Base-by-base conservation (phyloP, 495 filamentous ascomycete genomes). In the Neurospora africana region DNA sequence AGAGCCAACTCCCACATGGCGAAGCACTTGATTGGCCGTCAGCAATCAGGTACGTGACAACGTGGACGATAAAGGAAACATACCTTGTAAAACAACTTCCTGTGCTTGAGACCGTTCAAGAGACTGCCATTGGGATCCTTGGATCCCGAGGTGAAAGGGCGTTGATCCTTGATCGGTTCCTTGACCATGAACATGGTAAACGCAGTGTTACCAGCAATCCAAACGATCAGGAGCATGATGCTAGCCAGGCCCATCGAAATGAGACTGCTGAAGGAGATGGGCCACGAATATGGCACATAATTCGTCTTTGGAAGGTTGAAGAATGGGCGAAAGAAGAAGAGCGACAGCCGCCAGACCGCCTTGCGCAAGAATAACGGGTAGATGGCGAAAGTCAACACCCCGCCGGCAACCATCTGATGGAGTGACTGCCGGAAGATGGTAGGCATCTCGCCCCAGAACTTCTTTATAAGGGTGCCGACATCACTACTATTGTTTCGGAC, bases 61-160 rank as follows among this genome's bases (percentile, higher is more conserved):
- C 36, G 13, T 37, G 13, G 38, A 27, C 39, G 58, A 40, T 13
- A 58, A 43, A 35, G 74, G 58, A 33, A 71, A 78, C 82, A 76
- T 83, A 86, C 89, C 82, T 82, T 86, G 43, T 86, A 84, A n/a
- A 88, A 76, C 47, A 88, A 81, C 73, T 91, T 92, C 79, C 87
- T 94, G 23, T 91, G 88, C 74, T 89, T 93, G 67, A 99, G 81
- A 1, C 95, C 95, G 70, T 89, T 92, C 65, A 98, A 78, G 47
- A 99, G 83, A 76, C 91, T 97, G 41, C 93, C 95, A 75, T 96
- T 99, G 2, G 95, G 94, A 82, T 98, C 96, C 74, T 89, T 91
- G 5, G 93, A 92, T 70, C 93, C 91, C 13, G 86, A 83, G 1
- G 93, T 96, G 30, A 99, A 85, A n/a, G 94, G 93, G 75, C 92